These are phyloP conservation scores for Parsonsia alboflavescens DNA, from an alignment of 257 asterid species.

Conservation along the genomic window DNA sequence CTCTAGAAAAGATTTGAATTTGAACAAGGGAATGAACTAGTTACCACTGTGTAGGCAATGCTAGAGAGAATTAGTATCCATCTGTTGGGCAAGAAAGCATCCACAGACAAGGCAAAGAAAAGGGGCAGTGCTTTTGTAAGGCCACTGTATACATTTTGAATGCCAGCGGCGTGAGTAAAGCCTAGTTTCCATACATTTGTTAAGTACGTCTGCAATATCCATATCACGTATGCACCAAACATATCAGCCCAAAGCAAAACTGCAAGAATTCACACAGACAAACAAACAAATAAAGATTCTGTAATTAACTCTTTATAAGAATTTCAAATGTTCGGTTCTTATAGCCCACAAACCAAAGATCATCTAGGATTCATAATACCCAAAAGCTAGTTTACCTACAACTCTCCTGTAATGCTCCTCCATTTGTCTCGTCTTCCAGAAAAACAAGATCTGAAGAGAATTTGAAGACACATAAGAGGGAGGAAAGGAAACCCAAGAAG, in stretches of 20 bases:
- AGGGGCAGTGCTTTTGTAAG: constrained; percentile 31
- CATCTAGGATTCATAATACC: no score
- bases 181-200: constrained; percentile 60
- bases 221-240: constrained; percentile 34
- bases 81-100: constrained; percentile 26
- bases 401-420: background rate
- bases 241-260: constrained; percentile 26
- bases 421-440: background rate
- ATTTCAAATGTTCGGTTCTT: no score
- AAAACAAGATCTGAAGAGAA: no score
- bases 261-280: background rate
- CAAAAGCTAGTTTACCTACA: background rate
- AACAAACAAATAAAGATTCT: background rate
- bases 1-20: background rate
- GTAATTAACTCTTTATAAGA: no score
- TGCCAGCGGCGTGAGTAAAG: constrained; percentile 49
- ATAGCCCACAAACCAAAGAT: no score
- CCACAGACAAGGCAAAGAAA: constrained; percentile 32
- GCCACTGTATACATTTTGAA: constrained; percentile 45
- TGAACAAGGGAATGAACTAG: background rate
- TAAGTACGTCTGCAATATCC: constrained; percentile 55
- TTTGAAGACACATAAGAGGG: no score
- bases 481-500: no score
- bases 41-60: constrained; percentile 37
- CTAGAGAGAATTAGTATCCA: constrained; percentile 47